Percentiles rank a stretch among this genome's conserved stretches.
Conservation (phyloP, 352 stramenopile species). For the Globisporangium okanoganense region DNA sequence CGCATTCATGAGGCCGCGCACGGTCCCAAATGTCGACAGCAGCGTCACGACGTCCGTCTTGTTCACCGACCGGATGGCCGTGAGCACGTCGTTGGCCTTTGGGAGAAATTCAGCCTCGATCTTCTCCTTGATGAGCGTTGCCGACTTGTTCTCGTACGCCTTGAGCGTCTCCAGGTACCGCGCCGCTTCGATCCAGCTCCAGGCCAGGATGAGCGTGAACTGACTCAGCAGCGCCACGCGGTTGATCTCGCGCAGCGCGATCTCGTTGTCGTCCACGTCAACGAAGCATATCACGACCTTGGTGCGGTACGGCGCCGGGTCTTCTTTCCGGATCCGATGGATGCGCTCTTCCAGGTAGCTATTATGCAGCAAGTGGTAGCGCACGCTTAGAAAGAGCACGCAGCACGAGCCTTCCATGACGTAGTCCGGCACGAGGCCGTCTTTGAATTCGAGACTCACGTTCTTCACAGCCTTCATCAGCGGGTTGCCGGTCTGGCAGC, state of each 20-base stretch:
- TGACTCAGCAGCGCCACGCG: constrained; percentile 87
- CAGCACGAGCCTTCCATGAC: constrained; percentile 89
- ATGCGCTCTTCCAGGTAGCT: constrained; percentile 92
- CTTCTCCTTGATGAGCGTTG: constrained; percentile 93
- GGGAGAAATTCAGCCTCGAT: constrained; percentile 89
- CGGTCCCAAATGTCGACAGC: constrained; percentile 89
- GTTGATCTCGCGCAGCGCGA: constrained; percentile 91
- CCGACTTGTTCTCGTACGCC: constrained; percentile 94
- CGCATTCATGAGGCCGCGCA: constrained; percentile 85
- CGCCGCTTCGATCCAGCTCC: constrained; percentile 92
- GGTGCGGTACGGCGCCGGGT: constrained; percentile 71
- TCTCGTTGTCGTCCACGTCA: constrained; percentile 94
- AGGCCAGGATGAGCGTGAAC: constrained; percentile 93
- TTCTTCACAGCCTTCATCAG: constrained; percentile 92
- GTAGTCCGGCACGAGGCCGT: constrained; percentile 93
- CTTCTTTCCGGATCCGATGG: constrained; percentile 81
- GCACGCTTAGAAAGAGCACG: constrained; percentile 89
- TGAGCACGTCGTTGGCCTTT: constrained; percentile 91
- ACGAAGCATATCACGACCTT: constrained; percentile 94
- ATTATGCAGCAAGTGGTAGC: constrained; percentile 87
- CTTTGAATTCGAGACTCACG: constrained; percentile 89
- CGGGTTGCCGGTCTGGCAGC: constrained; percentile 92
- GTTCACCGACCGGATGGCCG: constrained; percentile 90
- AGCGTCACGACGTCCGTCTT: constrained; percentile 95
- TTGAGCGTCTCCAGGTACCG: constrained; percentile 97